Percentiles rank a stretch among this genome's conserved stretches.
Evolutionary conservation across 2,329 filamentous ascomycete genomes (phyloP).

Genomic region (Curvularia spicifera): DNA sequence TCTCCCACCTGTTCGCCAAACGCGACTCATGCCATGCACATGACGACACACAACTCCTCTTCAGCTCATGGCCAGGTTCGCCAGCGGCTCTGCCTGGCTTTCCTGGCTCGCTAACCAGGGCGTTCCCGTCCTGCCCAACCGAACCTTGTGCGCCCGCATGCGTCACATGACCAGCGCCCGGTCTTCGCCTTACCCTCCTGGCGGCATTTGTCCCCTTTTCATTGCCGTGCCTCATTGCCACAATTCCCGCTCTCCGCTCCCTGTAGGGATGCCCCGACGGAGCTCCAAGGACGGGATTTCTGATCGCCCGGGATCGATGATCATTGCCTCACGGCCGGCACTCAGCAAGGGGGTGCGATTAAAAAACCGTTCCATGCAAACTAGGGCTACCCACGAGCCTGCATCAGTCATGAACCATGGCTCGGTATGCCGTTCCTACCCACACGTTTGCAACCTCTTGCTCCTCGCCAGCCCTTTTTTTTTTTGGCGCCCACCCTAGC

Average conservation of each 20-base stretch:
- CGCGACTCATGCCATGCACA: slow-evolving; percentile 20
- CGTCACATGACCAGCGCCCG: slow-evolving; percentile 4
- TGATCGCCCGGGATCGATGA: slow-evolving; percentile 33
- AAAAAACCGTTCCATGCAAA: slow-evolving; percentile 22
- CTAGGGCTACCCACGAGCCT: slow-evolving; percentile 18
- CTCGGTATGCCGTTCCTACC: slow-evolving; percentile 15
- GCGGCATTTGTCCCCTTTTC: background rate
- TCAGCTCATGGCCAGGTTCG: slow-evolving; percentile 21
- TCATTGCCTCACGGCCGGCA: slow-evolving; percentile 20
- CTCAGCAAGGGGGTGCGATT: slow-evolving; percentile 8
- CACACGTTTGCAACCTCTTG: slow-evolving; percentile 15
- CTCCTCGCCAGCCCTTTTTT: slow-evolving; percentile 19
- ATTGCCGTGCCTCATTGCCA: background rate
- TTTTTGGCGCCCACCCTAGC: slow-evolving; percentile 18
- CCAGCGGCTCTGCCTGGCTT: slow-evolving; percentile 2
- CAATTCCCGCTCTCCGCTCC: background rate
- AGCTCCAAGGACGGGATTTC: slow-evolving; percentile 1
- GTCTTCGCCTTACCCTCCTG: too few relatives aligned
- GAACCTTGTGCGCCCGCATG: background rate
- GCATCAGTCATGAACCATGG: slow-evolving; percentile 24
- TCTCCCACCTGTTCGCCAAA: slow-evolving; percentile 33
- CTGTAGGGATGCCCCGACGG: too few relatives aligned
- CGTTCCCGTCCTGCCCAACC: slow-evolving; percentile 1
- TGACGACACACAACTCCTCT: slow-evolving; percentile 25
- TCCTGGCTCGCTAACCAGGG: slow-evolving; percentile 5